Base-by-base conservation (phyloP, 2,329 filamentous ascomycete genomes). In the Cercospora zeae-maydis region DNA sequence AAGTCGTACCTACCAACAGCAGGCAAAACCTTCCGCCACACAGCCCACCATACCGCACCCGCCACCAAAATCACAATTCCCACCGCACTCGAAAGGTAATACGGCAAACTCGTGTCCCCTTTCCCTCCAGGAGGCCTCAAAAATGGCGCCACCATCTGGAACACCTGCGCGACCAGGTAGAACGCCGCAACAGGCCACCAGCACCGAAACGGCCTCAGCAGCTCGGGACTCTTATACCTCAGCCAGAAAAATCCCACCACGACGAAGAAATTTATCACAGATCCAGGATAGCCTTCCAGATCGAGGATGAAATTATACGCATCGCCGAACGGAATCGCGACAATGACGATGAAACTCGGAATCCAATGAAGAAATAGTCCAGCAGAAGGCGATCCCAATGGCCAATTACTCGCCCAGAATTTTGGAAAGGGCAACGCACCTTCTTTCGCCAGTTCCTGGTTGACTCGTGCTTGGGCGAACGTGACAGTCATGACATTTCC, bases 221-320 rank as follows among this genome's bases (percentile, higher is more conserved):
- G 76, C 54, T 87, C 80, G 1, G 87, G 86, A 10, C 84, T 78
- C 63, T 80, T 82, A 59, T 78, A 80, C 0, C 88, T 82, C 4
- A 92, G 77, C 75, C 84, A 82, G 0, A 90, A 69, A 0, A 90
- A 76, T 0, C 88, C 87, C 7, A 81, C 66, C 0, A 83, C 83
- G 0, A 85, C 77, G 0, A 85, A 83, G 1, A 90, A 73, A 0
- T 81, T 81, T 60, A 87, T 82, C 11, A 90, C 77, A 62, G 88
- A 84, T 0, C 80, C 84, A 0, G 87, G 84, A 66, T 90, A 91
- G 0, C 85, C 87, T 70, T 90, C 88, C 0, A 91, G 84, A 49
- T 91, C 87, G 0, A 90, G 77, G 33, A 91, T 77, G 67, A 88
- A 88, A 63, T 84, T 82, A 71, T 88, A 88, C 0, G 86, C 86